These are phyloP conservation scores for Cyclanthera cordifolia DNA, from an alignment of 306 rosid species.

Conservation along the genomic window DNA sequence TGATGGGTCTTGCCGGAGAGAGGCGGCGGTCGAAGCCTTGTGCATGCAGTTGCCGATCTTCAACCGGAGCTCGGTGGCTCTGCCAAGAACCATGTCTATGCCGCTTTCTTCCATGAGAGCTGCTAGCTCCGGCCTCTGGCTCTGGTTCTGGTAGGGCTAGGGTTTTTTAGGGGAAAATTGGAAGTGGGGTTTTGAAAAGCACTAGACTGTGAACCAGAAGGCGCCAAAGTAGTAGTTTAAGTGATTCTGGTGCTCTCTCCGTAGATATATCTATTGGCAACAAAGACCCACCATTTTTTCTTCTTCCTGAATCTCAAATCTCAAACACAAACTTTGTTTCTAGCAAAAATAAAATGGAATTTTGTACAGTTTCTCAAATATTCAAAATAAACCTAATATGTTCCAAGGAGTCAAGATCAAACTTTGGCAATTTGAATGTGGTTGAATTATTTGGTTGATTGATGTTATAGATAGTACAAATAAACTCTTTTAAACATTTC, in stretches of 20 bases:
- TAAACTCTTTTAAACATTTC: no score
- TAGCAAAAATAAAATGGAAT: neutral
- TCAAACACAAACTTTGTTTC: neutral
- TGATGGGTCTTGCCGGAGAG: constrained; percentile 9
- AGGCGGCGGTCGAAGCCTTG: constrained; percentile 17
- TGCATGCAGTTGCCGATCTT: constrained; percentile 66
- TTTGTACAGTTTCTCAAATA: neutral
- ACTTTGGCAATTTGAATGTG: no score
- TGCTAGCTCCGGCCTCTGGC: neutral
- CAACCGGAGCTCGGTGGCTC: constrained; percentile 84
- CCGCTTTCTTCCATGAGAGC: constrained; percentile 60
- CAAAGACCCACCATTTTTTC: neutral
- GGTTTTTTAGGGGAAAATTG: constrained; percentile 4
- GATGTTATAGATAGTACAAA: no score
- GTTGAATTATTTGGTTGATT: no score
- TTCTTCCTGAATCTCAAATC: neutral
- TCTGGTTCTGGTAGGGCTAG: neutral
- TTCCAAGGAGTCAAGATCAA: no score
- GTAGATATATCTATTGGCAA: neutral
- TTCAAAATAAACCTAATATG: no score
- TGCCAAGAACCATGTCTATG: constrained; percentile 66
- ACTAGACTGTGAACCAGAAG: constrained; percentile 1
- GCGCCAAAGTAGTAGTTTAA: neutral
- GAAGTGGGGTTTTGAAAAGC: neutral
- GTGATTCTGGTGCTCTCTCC: constrained; percentile 11